Evolutionary conservation across 2,329 filamentous ascomycete species (phyloP), one percentile per base, ranked within the genome.

Genomic region (Venturia oleaginea): DNA sequence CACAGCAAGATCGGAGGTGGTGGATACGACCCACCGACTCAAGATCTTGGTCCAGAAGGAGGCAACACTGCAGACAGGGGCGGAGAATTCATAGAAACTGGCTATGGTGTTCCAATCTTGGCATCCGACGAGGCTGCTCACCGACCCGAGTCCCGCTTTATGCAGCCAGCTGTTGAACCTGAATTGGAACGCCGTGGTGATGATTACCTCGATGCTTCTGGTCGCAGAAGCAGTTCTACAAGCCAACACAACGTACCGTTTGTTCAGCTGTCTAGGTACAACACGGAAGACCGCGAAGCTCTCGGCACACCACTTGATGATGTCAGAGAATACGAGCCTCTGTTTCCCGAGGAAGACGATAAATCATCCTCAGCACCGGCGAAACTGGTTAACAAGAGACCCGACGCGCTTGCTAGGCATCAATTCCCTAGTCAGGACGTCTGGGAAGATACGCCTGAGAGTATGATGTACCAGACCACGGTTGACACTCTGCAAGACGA

Each of bases 361-460:
- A 54, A 42, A 30, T 24, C 60, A 6, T 22, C 19, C 24, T 42
- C 60, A 17, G 61, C 64, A 17, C 46, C 60, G 11, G 60, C 46
- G 15, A 63, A 63, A 43, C 24, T 32, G 15, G 30, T 40, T 19
- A 81, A 85, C 65, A 81, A 81, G 67, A 76, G 79, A 54, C 78
- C 79, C 34, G 78, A 77, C 62, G 27, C 66, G 24, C 73, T 80
- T 65, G 77, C 77, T 62, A 74, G 78, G 61, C 79, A 81, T 67
- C 88, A 88, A 67, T 99, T 99, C 76, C 94, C 94, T 1, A 97
- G 92, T 75, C 89, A 92, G 74, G 94, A 99, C 73, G 85, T 97
- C 48, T 99, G 94, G 94, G 94, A 99, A 78, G 95, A 99, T 74
- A 88, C 91, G 0, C 94, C 95, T 4, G 89, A 87, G 72, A 96